Evolutionary conservation across 371 early-diverging fungal species (phyloP).

Genomic region (Rhizopus delemar): DNA sequence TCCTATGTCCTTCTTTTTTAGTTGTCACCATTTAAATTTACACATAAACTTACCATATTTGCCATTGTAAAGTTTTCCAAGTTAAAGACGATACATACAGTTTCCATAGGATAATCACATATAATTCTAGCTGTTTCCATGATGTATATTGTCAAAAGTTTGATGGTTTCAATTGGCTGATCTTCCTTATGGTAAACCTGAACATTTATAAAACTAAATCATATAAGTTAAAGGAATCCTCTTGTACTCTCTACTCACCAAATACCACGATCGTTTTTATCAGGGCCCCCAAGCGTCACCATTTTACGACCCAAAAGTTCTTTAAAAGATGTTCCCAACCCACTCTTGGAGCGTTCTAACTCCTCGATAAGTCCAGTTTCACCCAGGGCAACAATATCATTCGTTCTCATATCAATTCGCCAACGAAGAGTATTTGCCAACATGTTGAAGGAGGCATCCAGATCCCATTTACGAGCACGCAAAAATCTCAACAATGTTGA

Average conservation of each 20-base stretch:
- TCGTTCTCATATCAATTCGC: conserved; percentile 59
- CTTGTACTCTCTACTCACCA: conserved; percentile 39
- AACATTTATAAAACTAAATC: conserved; percentile 60
- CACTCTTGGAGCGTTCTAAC: conserved; percentile 33
- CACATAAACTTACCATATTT: conserved; percentile 66
- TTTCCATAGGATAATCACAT: conserved; percentile 60
- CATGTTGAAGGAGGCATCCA: conserved; percentile 68
- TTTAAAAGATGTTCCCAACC: conserved; percentile 18
- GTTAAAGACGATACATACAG: conserved; percentile 70
- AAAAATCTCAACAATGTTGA: conserved; percentile 66
- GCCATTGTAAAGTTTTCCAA: conserved; percentile 74
- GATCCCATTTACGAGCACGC: conserved; percentile 80
- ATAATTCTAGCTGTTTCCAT: conserved; percentile 78
- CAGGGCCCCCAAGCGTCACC: conserved; percentile 56
- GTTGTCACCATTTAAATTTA: background rate
- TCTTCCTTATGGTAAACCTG: conserved; percentile 58
- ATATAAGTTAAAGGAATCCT: background rate
- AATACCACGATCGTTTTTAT: conserved; percentile 56
- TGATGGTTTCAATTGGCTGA: conserved; percentile 56
- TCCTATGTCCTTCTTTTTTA: conserved; percentile 45
- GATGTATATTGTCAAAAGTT: conserved; percentile 68
- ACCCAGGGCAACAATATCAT: conserved; percentile 56
- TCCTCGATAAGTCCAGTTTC: conserved; percentile 51
- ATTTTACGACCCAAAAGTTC: conserved; percentile 16
- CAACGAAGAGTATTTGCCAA: conserved; percentile 63